These are phyloP conservation scores for Pyracantha coccinea DNA, from an alignment of 331 rosid species.

Conservation along the genomic window DNA sequence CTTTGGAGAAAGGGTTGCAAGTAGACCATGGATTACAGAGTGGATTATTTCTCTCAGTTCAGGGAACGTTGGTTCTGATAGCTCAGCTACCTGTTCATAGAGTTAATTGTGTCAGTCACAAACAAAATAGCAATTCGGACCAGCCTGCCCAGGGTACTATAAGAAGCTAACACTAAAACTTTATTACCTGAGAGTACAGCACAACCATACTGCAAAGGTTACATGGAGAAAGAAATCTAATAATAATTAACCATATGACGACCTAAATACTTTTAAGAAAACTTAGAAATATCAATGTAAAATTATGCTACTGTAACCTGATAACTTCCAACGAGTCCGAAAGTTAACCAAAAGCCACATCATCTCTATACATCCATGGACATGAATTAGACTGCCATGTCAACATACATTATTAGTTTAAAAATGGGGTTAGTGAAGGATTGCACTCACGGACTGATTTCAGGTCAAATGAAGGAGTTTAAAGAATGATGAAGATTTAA, in stretches of 20 bases:
- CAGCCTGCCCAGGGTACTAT: neutral
- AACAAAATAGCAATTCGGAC: neutral
- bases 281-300: neutral
- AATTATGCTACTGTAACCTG: slow-evolving; percentile 17
- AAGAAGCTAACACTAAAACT: neutral
- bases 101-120: neutral
- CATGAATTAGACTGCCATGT: slow-evolving; percentile 16
- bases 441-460: neutral
- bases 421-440: neutral
- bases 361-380: slow-evolving; percentile 28
- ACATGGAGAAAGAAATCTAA: neutral
- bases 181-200: neutral
- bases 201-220: neutral
- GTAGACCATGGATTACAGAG: slow-evolving; percentile 89
- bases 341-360: slow-evolving; percentile 27
- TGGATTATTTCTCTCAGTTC: slow-evolving; percentile 71
- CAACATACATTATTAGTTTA: neutral
- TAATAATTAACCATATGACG: neutral
- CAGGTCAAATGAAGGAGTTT: neutral
- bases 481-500: neutral
- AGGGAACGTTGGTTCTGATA: slow-evolving; percentile 80
- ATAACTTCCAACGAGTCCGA: slow-evolving; percentile 24
- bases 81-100: slow-evolving; percentile 67
- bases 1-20: slow-evolving; percentile 90
- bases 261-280: neutral